phyloP scores from a whole-genome alignment of 352 stramenopile genomes.

The Lagenidium sp. region DNA sequence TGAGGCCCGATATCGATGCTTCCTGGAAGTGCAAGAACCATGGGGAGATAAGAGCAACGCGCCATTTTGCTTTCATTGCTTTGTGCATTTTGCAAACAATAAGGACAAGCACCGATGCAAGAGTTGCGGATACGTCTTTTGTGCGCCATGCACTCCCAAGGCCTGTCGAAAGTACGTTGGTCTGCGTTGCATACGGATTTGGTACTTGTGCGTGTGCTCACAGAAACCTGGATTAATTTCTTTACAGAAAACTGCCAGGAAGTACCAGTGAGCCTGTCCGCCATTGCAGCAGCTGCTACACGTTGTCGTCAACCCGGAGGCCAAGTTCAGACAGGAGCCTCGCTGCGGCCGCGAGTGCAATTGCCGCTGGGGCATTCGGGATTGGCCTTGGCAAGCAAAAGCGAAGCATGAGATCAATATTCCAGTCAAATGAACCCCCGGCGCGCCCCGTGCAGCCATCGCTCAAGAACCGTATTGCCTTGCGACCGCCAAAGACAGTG shows the following conservation, averaged over 20 bases:
- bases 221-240: no score
- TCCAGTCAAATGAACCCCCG: conserved; percentile 17
- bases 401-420: conserved; percentile 50
- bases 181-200: not conserved
- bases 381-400: conserved; percentile 14
- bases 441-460: conserved; percentile 9
- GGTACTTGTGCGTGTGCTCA: not conserved
- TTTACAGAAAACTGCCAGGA: conserved; percentile 47
- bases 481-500: conserved; percentile 61
- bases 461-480: conserved; percentile 63
- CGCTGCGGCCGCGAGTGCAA: conserved; percentile 12
- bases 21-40: conserved; percentile 68
- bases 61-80: conserved; percentile 71
- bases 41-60: conserved; percentile 68
- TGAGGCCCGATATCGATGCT: conserved; percentile 39
- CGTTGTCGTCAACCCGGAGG: conserved; percentile 52
- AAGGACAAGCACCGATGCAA: conserved; percentile 79
- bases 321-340: conserved; percentile 48
- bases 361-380: conserved; percentile 13
- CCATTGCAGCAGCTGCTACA: conserved; percentile 72
- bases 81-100: conserved; percentile 30
- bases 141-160: conserved; percentile 60
- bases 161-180: conserved; percentile 48
- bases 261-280: conserved; percentile 47
- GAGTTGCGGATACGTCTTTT: conserved; percentile 82